These are phyloP conservation scores for Cucurbita ficifolia DNA, from an alignment of 306 rosid genomes.

Conservation along the genomic window DNA sequence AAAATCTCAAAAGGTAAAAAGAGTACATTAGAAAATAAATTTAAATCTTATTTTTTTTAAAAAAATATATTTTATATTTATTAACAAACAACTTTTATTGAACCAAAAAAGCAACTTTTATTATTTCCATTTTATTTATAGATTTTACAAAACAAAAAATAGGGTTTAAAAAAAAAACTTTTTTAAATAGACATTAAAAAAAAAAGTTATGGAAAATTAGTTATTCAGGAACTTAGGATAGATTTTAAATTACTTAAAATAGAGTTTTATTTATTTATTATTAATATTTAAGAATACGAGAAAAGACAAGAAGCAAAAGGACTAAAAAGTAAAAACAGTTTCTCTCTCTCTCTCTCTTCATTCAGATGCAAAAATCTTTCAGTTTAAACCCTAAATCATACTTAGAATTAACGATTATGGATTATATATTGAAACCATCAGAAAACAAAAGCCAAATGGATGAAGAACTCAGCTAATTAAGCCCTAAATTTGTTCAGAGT, in stretches of 20 bases:
- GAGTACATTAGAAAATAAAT: too few species aligned
- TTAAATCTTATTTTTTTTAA: too few species aligned
- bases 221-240: too few species aligned
- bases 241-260: neutral
- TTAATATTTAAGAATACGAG: too few species aligned
- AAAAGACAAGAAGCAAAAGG: neutral
- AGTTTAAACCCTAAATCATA: neutral
- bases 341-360: neutral
- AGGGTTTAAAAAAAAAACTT: neutral
- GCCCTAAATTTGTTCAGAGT: neutral
- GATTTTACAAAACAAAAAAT: neutral
- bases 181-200: neutral
- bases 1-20: too few species aligned
- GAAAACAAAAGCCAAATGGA: neutral
- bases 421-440: neutral
- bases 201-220: neutral
- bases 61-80: too few species aligned
- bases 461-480: neutral
- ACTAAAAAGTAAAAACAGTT: neutral
- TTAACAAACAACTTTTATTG: too few species aligned
- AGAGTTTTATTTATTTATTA: too few species aligned
- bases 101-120: neutral
- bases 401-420: neutral
- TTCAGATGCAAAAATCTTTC: neutral
- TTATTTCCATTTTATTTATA: neutral